Conservation (phyloP, 306 rosid species). For the Cyclanthera cordifolia region DNA sequence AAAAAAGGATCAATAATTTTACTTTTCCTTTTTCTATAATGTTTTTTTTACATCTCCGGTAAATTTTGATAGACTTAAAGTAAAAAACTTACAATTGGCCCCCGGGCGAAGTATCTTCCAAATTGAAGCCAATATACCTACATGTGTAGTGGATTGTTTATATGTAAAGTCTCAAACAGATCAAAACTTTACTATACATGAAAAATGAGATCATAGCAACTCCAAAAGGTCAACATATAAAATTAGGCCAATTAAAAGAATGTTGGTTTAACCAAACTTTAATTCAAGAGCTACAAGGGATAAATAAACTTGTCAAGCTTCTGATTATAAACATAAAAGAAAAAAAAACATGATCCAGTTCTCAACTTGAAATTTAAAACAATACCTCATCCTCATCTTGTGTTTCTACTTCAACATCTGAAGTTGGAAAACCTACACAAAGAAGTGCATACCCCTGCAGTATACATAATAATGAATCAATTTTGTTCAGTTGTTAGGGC, state of each 20-base stretch:
- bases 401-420: constrained; percentile 93
- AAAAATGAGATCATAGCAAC: not conserved
- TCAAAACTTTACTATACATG: not conserved
- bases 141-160: constrained; percentile 8
- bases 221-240: not conserved
- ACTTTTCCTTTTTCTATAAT: not conserved
- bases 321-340: no score
- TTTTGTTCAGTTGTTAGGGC: no score
- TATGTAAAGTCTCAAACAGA: no score
- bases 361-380: not conserved
- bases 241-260: not conserved
- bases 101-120: constrained; percentile 92
- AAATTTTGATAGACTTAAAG: constrained; percentile 8
- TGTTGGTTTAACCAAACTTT: not conserved
- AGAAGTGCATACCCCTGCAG: constrained; percentile 98
- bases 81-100: constrained; percentile 67
- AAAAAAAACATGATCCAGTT: no score
- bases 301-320: no score
- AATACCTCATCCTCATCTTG: constrained; percentile 99
- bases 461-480: not conserved
- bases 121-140: constrained; percentile 99
- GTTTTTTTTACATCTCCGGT: not conserved
- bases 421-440: constrained; percentile 81
- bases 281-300: no score
- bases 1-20: not conserved